phyloP scores from a whole-genome alignment of 2,329 filamentous ascomycete species.

The Calonectria hongkongensis region DNA sequence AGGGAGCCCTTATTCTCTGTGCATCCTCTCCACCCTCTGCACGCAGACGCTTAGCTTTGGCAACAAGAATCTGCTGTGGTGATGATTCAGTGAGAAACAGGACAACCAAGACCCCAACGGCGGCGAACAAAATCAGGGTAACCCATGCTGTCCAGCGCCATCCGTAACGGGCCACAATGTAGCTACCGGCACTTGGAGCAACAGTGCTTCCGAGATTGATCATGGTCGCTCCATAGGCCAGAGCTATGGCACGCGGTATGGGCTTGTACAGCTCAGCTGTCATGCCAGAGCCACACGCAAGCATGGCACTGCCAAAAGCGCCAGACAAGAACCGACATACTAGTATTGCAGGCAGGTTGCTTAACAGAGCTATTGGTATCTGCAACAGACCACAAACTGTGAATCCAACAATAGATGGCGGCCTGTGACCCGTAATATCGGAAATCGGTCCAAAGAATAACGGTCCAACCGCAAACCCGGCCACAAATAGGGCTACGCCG shows the following conservation, averaged over 20 bases:
- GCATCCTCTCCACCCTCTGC: conserved; percentile 3
- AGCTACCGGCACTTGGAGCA: conserved; percentile 18
- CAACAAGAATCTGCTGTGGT: conserved; percentile 18
- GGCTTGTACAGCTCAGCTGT: conserved; percentile 28
- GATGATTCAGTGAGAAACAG: conserved; percentile 22
- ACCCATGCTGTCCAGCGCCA: conserved; percentile 31
- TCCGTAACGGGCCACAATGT: conserved; percentile 22
- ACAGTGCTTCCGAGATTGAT: conserved; percentile 31
- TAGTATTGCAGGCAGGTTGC: conserved; percentile 10
- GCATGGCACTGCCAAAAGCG: conserved; percentile 26
- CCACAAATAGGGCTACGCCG: conserved; percentile 27
- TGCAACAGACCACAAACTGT: conserved; percentile 25
- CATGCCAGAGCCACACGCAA: conserved; percentile 34
- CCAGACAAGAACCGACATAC: conserved; percentile 20
- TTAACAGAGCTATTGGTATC: conserved; percentile 14
- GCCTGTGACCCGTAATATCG: conserved; percentile 21
- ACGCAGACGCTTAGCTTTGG: conserved; percentile 21
- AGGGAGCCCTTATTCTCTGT: background rate
- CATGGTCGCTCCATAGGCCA: conserved; percentile 28
- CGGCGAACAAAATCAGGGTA: conserved; percentile 22
- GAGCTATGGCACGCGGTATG: conserved; percentile 7
- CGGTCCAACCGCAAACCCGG: conserved; percentile 29
- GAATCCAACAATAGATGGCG: conserved; percentile 20
- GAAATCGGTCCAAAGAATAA: conserved; percentile 22
- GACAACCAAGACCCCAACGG: background rate